Evolutionary conservation across 495 filamentous ascomycete species (phyloP), one percentile per base, ranked within the genome.

Genomic region (Penicillium bovifimosum): DNA sequence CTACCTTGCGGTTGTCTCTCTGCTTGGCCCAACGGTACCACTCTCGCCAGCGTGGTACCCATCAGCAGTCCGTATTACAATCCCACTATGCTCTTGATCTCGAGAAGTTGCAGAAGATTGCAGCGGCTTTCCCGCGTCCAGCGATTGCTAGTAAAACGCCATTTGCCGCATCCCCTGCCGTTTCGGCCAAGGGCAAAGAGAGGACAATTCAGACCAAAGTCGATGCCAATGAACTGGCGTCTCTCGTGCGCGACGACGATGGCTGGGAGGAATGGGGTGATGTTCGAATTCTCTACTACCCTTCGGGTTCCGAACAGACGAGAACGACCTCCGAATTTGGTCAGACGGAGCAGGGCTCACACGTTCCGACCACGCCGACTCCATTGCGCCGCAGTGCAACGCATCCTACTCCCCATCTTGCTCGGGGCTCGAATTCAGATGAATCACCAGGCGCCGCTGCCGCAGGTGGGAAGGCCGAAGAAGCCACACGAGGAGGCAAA

Each of bases 71-170:
- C 44, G 70, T 96, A 40, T 71, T 98, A 35, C 80, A 83, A 34
- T 87, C 86, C 41, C 92, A 97, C 65, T 98, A 96, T 76, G 91
- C 91, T 60, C 91, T 98, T 68, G 88, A 95, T 61, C 77, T 97
- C 27, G 91, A 96, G 34, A 85, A 87, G 52, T 78, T 99, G 45
- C 84, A 88, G 38, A 86, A 86, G 61, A 73, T 97, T 24, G 85
- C 93, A 4, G 75, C 84, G 32, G 90, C 93, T 9, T 96, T 97
- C 63, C 74, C 84, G 7, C 93, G 87, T 78, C 85, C 62, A 58
- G 78, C 54, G 55, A 70, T 58, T 52, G 69, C 59, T 45, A 64
- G 58, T 47, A 66, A 68, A 56, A 48, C 56, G 26, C 56, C 76
- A 32, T 76, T 72, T 24, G 47, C 72, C 27, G 59, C 75, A 9